Evolutionary conservation across 805 yeast genomes (phyloP), one percentile per base, ranked within the genome.

Genomic region (Maudiozyma turicensis): DNA sequence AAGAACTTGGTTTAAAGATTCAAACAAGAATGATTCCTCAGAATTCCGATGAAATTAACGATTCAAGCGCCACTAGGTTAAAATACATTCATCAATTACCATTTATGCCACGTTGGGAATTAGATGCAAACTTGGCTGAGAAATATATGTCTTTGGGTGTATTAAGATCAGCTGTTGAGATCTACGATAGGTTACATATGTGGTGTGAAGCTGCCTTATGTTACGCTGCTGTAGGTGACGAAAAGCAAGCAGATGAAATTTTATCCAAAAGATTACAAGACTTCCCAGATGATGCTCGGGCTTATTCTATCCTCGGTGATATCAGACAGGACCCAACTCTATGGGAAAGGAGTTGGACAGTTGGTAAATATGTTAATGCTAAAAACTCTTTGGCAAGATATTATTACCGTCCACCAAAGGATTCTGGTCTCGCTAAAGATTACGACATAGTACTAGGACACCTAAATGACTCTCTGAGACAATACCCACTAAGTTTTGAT

Each of bases 311-410:
- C 29, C 70, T 87, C 43, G 99, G 98, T 54, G 97, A 90, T 61
- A 75, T 93, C 38, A 80, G 78, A 46, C 81, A 77, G 52, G 87
- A 88, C 56, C 91, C 96, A 2, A 55, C 62, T 7, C 69, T 78
- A 46, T 93, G 98, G 97, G 73, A 72, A 49, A 78, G 79, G 59
- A 86, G 96, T 11, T 93, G 99, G 99, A 80, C 80, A 39, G 65
- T 84, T 44, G 95, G 95, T 15, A 77, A 75, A 53, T 88, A 90
- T 56, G 80, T 90, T 29, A 81, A 84, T 52, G 96, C 99, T 1
- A 90, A 90, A 63, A 79, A 85, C 34, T 80, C 97, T 0, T 70
- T 93, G 26, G 87, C 95, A 0, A 79, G 76, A 51, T 86, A 77
- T 63, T 81, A 76, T 61, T 84, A 83, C 65, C 70, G 68, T 44